Conservation (phyloP, 2,329 filamentous ascomycete genomes). For the Botryotinia globosa region DNA sequence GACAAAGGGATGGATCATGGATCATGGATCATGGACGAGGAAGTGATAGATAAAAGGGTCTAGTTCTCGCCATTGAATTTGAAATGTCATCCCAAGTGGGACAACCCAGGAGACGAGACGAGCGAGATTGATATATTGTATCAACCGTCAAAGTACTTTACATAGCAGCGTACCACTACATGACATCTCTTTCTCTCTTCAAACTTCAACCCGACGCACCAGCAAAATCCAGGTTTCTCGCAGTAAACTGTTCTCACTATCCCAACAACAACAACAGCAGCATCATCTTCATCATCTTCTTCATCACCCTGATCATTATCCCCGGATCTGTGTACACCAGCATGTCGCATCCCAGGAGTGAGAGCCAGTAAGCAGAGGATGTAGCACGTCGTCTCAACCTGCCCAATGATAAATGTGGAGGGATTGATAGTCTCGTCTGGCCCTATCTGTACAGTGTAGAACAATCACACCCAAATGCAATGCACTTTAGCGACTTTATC, state of each 20-base stretch:
- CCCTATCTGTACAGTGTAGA: constrained; percentile 4
- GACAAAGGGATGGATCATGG: background rate
- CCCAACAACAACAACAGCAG: background rate
- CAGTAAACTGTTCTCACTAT: background rate
- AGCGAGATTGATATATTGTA: background rate
- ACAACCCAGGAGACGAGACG: background rate
- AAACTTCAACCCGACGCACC: background rate
- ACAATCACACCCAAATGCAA: background rate
- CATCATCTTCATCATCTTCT: background rate
- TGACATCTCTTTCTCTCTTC: background rate
- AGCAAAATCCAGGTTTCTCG: background rate
- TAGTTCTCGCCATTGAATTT: background rate
- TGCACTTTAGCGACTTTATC: background rate
- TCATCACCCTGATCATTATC: background rate
- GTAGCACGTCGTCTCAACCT: background rate
- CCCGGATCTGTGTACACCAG: constrained; percentile 3
- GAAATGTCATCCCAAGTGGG: constrained; percentile 12
- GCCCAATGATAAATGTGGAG: background rate
- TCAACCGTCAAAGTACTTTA: background rate
- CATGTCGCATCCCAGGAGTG: background rate
- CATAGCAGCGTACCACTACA: background rate
- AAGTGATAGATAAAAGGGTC: background rate
- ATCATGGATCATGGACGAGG: too few relatives aligned
- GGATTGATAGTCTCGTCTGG: constrained; percentile 3
- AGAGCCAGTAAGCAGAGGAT: constrained; percentile 6